Evolutionary conservation across 192 early-diverging fungal species (phyloP), one percentile per base, ranked within the genome.

Genomic region (Linnemannia elongata): DNA sequence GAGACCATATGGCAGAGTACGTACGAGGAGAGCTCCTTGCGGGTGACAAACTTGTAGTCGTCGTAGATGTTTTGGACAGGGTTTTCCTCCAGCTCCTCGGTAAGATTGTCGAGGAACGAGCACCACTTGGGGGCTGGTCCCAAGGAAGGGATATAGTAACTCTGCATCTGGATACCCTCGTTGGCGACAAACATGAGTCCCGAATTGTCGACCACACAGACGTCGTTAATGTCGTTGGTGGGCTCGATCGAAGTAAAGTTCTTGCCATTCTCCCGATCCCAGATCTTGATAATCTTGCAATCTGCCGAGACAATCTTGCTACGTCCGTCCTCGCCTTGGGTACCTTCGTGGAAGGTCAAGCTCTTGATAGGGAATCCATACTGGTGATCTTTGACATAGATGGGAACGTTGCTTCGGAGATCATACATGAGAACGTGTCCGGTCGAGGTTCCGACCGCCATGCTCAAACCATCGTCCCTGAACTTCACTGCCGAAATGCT

Each of bases 1-100:
- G 69, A 68, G 6, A 68, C 10, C 57, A 39, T 18, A 73, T 33
- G 54, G 44, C 6, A 24, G 18, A 42, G 47, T 63, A 85, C 77
- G 63, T 84, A 89, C 68, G 90, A 83, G 24, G 93, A 87, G 18
- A 99, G 92, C 82, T 99, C 98, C 74, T 96, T 95, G 77, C 96
- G 93, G 20, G 96, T 96, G 24, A 98, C 96, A 91, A 99, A 99
- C 85, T 98, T 98, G 94, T 99, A 99, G 87, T 99, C 97, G 84
- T 99, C 97, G 91, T 99, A 99, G 54, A 98, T 88, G 52, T 93
- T 95, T 74, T 93, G 92, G 75, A 93, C 91, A 66, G 95, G 95
- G 76, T 95, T 96, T 89, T 98, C 97, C 90, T 99, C 98, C 92
- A 95, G 90, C 82, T 96, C 93, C 83, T 96, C 96, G 12, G 98